Conservation (phyloP, 305 asterid genomes). For the Fraxinus nigra region DNA sequence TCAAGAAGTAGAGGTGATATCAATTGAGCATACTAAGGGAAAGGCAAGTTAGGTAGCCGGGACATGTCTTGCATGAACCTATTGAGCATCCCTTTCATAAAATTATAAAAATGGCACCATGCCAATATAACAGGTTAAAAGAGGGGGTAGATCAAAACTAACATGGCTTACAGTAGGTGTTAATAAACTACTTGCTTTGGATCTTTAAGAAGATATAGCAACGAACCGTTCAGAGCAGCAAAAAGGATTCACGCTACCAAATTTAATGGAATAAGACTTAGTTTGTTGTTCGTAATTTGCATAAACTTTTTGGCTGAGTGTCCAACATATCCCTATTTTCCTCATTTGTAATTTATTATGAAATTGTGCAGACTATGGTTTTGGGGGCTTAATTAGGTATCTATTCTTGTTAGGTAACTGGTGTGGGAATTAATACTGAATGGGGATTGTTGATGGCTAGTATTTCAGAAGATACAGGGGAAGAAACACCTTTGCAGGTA, state of each 20-base stretch:
- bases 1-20: not conserved
- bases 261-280: not conserved
- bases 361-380: not conserved
- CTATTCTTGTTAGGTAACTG: slow-evolving; percentile 63
- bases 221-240: not conserved
- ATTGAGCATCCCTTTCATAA: not conserved
- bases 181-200: not conserved
- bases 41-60: not conserved
- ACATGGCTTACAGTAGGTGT: not conserved
- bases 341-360: not conserved
- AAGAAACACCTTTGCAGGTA: slow-evolving; percentile 99
- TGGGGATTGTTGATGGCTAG: slow-evolving; percentile 99
- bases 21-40: not conserved
- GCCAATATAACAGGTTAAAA: not conserved
- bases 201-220: not conserved
- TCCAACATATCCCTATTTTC: not conserved
- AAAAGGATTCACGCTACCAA: not conserved
- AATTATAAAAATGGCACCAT: not conserved
- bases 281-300: not conserved
- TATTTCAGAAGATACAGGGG: slow-evolving; percentile 94
- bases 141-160: not conserved
- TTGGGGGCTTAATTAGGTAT: slow-evolving; percentile 15
- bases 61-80: not conserved
- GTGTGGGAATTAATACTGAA: slow-evolving; percentile 94
- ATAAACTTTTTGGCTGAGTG: not conserved